These are phyloP conservation scores for Coniferiporia sulphurascens DNA, from an alignment of 1,284 basidiomycete genomes.

Conservation along the genomic window DNA sequence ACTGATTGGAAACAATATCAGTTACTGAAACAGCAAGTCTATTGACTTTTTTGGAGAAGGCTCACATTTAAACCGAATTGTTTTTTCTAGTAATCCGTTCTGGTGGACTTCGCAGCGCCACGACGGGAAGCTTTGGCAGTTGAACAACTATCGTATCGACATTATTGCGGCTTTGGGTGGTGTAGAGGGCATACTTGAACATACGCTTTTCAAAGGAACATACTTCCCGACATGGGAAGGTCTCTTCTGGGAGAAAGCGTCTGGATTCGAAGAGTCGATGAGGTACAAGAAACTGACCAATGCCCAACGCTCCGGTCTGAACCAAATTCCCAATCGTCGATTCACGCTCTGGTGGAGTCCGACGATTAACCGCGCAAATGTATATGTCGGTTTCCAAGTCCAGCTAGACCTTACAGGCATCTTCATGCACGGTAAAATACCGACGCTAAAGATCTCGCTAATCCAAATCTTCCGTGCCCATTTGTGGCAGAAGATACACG, in stretches of 20 bases:
- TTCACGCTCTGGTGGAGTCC: constrained; percentile 99
- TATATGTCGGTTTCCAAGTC: constrained; percentile 99
- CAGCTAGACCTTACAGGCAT: constrained; percentile 96
- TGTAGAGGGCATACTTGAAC: constrained; percentile 96
- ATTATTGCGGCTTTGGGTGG: constrained; percentile 98
- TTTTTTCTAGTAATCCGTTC: constrained; percentile 75
- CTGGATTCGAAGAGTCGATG: constrained; percentile 96
- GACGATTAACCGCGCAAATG: constrained; percentile 96
- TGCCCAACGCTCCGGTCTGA: constrained; percentile 93
- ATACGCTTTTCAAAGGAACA: constrained; percentile 96
- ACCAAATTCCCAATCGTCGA: constrained; percentile 99
- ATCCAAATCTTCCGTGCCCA: constrained; percentile 99
- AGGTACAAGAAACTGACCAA: constrained; percentile 95
- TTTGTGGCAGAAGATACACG: constrained; percentile 97
- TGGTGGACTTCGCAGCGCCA: constrained; percentile 99
- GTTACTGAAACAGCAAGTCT: constrained; percentile 75
- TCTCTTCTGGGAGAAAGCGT: constrained; percentile 96
- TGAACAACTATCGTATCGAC: constrained; percentile 98
- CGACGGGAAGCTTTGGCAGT: constrained; percentile 96
- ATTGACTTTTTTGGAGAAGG: not conserved
- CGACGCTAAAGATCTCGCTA: constrained; percentile 94
- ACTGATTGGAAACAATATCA: constrained; percentile 99
- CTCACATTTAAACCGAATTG: constrained; percentile 4
- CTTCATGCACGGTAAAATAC: constrained; percentile 97
- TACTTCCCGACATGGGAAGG: constrained; percentile 93